Evolutionary conservation across 1,284 basidiomycete genomes (phyloP), one percentile per base, ranked within the genome.

Genomic region (Ganoderma leucocontextum): DNA sequence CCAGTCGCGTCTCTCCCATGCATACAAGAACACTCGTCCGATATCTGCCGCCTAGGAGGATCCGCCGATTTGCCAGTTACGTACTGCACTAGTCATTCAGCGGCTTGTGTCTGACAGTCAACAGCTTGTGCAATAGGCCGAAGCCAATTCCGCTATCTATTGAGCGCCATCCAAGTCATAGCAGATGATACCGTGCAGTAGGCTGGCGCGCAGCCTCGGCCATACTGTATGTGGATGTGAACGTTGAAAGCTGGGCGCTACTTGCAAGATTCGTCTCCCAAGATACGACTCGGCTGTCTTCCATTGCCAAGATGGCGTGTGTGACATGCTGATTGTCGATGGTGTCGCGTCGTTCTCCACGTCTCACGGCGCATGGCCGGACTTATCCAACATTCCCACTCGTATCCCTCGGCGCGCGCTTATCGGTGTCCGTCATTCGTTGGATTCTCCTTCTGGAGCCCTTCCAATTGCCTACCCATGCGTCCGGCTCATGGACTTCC

Each of bases 401-500:
- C 69, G 62, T 49, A 29, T 42, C 25, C 61, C 65, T 69, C 64
- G 53, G 60, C 66, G 66, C 68, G 68, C 72, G 72, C 44, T 63
- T 68, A 73, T 70, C 70, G 29, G 29, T 2, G 64, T 35, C 12
- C 65, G 67, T 66, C 60, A 29, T 52, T 67, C 61, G 22, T 39
- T 60, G 38, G 53, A 60, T 65, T 73, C 68, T 63, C 61, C 41
- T 73, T 67, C 69, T 69, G 61, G 66, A 70, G 62, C 63, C 47
- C 60, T 72, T 69, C 70, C 68, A 63, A 60, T 62, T 63, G 42
- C 61, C 61, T 62, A 39, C 39, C 19, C 53, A 60, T 69, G 68
- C 66, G 69, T 73, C 64, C 72, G 64, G 69, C 62, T 64, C 60
- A 58, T 60, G 38, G 44, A 64, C 67, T 73, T 47, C 71, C 71